These are phyloP conservation scores for Kwoniella shivajii DNA, from an alignment of 1,284 basidiomycete species.

Conservation along the genomic window DNA sequence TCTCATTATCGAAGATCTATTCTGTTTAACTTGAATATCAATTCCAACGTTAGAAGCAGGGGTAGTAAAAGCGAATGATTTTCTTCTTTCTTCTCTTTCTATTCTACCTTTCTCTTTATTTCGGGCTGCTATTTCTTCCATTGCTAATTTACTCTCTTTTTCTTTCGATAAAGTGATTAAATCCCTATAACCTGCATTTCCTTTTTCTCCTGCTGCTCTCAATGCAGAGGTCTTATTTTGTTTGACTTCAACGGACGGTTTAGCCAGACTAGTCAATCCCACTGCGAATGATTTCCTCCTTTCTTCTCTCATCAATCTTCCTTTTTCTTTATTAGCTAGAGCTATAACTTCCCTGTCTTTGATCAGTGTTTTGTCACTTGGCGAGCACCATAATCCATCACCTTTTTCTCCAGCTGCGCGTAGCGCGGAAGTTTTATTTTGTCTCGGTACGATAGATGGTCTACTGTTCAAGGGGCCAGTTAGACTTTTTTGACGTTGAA, in stretches of 20 bases:
- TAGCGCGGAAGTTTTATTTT: slow-evolving; percentile 25
- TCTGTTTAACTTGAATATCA: slow-evolving; percentile 21
- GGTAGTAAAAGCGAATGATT: neutral
- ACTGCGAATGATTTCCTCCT: neutral
- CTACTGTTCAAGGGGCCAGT: neutral
- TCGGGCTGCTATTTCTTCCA: neutral
- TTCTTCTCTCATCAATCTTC: neutral
- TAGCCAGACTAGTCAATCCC: neutral
- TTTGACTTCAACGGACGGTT: neutral
- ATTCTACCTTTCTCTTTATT: neutral
- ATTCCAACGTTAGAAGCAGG: neutral
- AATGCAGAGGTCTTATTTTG: slow-evolving; percentile 2
- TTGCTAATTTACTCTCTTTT: slow-evolving; percentile 23
- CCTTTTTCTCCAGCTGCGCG: slow-evolving; percentile 17
- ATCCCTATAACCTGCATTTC: neutral
- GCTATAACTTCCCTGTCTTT: neutral
- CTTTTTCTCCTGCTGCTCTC: slow-evolving; percentile 6
- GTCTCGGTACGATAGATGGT: neutral
- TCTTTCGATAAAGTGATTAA: neutral
- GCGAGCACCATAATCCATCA: slow-evolving; percentile 1
- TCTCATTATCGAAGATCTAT: slow-evolving; percentile 29
- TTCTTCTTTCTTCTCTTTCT: slow-evolving; percentile 7
- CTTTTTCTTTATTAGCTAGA: neutral
- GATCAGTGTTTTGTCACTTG: neutral
- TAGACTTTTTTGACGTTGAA: neutral